Evolutionary conservation across 257 asterid species (phyloP), one percentile per base, ranked within the genome.

Genomic region (Henckelia pumila): DNA sequence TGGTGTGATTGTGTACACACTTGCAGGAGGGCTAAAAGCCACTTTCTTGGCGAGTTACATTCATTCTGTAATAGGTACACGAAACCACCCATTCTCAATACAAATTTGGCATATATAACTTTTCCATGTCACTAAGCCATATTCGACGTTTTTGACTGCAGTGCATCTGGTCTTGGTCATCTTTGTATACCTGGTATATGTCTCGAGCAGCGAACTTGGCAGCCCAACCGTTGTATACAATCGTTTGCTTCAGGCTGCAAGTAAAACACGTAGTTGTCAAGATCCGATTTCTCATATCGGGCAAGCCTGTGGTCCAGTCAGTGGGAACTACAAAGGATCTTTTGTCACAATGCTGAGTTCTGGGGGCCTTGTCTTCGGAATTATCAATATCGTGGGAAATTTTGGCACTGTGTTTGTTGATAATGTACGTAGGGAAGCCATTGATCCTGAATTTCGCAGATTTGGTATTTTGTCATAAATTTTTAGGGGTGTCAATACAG

Each of bases 321-420:
- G 44, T 32, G 98, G 97, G 7, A 92, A 92, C 79, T 66, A 83
- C 67, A 86, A 80, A 75, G 98, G 98, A n/a, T 87, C 97, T 20
- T 86, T 85, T 69, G 30, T 89, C 28, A 89, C 98, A 9, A 92
- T 92, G 97, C 79, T 87, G 59, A 89, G 97, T 72, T 89, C 97
- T 1, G 97, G 98, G 25, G 98, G 97, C 29, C 81, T 92, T 0
- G 84, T 92, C 56, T 92, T 92, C 23, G 97, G 98, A 57, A 92
- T 92, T 33, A 92, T 89, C 88, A 92, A 92, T 83, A 89, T 92
- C 53, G 86, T 87, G 59, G 98, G 98, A 60, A 89, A 89, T 77
- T 92, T 92, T 19, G 98, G 98, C 1, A 92, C 98, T 52, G 96
- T 92, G 70, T 89, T 89, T 23, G 98, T 89, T 8, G 98, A 92